A percentile compares a stretch with the other conserved stretches of the same genome.
Conservation (phyloP, 2,329 filamentous ascomycete species). For the Plenodomus biglobosus region DNA sequence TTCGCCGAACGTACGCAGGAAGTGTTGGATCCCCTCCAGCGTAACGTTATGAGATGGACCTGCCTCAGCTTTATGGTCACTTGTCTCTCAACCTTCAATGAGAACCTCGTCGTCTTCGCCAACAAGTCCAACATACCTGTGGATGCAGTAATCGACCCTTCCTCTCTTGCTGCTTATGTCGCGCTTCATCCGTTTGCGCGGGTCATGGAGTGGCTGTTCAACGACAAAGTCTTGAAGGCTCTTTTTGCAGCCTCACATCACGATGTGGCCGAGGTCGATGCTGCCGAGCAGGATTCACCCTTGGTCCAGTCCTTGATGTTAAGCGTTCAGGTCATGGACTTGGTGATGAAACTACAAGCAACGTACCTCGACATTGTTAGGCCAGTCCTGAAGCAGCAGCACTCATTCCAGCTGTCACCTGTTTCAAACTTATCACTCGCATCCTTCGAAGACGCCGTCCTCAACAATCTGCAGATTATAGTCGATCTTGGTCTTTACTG, state of each 20-base stretch:
- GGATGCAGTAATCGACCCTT: conserved; percentile 72
- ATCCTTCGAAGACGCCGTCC: conserved; percentile 89
- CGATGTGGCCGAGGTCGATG: conserved; percentile 70
- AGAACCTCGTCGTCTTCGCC: conserved; percentile 83
- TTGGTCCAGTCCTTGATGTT: conserved; percentile 76
- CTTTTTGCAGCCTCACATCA: conserved; percentile 80
- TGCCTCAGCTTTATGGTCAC: conserved; percentile 82
- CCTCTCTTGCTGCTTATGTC: conserved; percentile 77
- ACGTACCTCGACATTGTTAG: conserved; percentile 90
- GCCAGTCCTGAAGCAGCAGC: conserved; percentile 70
- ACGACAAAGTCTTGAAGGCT: conserved; percentile 79
- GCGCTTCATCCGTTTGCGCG: conserved; percentile 88
- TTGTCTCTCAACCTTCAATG: conserved; percentile 86
- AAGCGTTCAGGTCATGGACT: conserved; percentile 80
- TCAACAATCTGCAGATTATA: conserved; percentile 76
- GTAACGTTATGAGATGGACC: conserved; percentile 71
- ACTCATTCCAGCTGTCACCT: conserved; percentile 59
- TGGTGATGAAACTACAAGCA: conserved; percentile 81
- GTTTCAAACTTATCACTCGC: conserved; percentile 75
- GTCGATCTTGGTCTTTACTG: conserved; percentile 85
- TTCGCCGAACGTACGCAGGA: conserved; percentile 69
- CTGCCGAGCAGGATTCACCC: conserved; percentile 74
- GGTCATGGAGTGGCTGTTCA: conserved; percentile 98
- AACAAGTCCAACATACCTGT: conserved; percentile 76
- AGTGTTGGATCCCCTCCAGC: conserved; percentile 64